Conservation (phyloP, 352 stramenopile genomes). For the Blastocystis sp. region DNA sequence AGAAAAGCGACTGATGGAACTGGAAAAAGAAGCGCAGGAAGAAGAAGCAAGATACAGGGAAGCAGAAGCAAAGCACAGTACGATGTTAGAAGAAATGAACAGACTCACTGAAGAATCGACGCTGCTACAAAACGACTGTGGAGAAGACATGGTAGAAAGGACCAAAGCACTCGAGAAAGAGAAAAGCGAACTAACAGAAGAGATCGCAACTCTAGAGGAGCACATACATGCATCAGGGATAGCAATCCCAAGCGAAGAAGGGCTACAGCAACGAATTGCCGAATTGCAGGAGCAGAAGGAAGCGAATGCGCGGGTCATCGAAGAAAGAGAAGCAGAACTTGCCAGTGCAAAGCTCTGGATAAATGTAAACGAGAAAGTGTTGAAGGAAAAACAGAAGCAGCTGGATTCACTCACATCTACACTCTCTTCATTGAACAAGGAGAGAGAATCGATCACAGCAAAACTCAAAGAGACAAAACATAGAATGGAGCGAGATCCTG, state of each 20-base stretch:
- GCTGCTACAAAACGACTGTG: not conserved
- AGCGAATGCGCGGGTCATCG: not conserved
- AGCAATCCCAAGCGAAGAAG: not conserved
- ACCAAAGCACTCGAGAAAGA: not conserved
- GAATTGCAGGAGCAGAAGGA: not conserved
- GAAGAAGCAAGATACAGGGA: not conserved
- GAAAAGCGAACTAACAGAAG: not conserved
- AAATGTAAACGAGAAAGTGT: not conserved
- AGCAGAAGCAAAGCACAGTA: not conserved
- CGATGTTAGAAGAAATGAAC: not conserved
- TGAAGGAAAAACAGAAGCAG: not conserved
- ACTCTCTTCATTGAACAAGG: not conserved
- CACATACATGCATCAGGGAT: not conserved
- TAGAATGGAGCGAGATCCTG: not conserved
- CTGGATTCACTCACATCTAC: not conserved
- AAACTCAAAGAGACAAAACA: not conserved
- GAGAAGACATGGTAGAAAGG: not conserved
- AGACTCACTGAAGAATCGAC: not conserved
- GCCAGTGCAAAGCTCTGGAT: not conserved
- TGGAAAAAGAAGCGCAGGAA: not conserved
- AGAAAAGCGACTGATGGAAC: not conserved
- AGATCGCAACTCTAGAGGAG: not conserved
- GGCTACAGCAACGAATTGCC: not conserved
- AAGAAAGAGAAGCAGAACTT: not conserved
- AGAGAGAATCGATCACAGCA: not conserved